Percentiles rank a stretch among this genome's conserved stretches.
These are phyloP conservation scores for Saccharomycopsis hybrid DNA, from an alignment of 1,139 yeast species.

Conservation along the genomic window DNA sequence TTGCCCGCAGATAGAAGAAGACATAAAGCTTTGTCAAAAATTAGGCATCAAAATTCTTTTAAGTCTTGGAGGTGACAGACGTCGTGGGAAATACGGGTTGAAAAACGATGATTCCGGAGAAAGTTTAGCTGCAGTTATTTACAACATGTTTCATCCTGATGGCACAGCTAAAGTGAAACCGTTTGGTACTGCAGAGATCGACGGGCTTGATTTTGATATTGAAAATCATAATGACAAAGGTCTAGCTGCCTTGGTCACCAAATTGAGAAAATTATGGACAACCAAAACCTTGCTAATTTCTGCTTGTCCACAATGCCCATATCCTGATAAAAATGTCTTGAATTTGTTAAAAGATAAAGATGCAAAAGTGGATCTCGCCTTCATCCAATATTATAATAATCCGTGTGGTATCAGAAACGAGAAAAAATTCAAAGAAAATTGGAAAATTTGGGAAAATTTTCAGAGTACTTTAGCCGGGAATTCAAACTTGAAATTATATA, in stretches of 20 bases:
- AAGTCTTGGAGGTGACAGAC: conserved; percentile 79
- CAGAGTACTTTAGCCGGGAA: conserved; percentile 64
- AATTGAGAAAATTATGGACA: conserved; percentile 49
- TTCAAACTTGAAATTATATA: conserved; percentile 50
- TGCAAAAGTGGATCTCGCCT: conserved; percentile 74
- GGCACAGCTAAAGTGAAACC: conserved; percentile 73
- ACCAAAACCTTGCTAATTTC: conserved; percentile 68
- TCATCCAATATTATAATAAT: conserved; percentile 70
- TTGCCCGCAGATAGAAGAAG: conserved; percentile 60
- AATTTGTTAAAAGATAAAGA: conserved; percentile 48
- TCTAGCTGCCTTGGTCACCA: conserved; percentile 52
- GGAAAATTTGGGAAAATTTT: conserved; percentile 74
- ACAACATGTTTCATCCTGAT: conserved; percentile 55
- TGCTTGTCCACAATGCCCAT: conserved; percentile 95
- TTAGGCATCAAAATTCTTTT: conserved; percentile 72
- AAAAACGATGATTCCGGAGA: conserved; percentile 54
- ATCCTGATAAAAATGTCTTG: conserved; percentile 84
- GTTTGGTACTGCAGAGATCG: conserved; percentile 38
- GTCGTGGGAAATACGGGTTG: conserved; percentile 66
- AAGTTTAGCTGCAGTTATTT: conserved; percentile 64
- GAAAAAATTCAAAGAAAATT: conserved; percentile 37
- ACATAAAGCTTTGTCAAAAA: conserved; percentile 71
- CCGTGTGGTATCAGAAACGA: conserved; percentile 12
- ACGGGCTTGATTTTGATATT: conserved; percentile 21
- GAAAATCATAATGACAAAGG: conserved; percentile 39